Evolutionary conservation across 305 asterid genomes (phyloP).

Genomic region (Fraxinus dipetala): DNA sequence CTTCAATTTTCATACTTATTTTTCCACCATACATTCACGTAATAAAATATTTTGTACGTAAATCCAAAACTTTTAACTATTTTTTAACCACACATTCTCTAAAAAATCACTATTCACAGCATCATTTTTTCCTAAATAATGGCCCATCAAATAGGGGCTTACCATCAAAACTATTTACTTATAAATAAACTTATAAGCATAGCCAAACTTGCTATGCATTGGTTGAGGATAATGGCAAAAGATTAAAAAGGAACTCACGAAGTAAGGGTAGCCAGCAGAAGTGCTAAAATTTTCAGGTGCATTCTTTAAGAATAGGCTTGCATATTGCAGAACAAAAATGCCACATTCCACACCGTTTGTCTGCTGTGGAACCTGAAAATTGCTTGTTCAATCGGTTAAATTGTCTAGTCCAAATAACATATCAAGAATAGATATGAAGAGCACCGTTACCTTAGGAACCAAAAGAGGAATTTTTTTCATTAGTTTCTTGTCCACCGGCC

Average conservation of each 20-base stretch:
- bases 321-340: slow-evolving; percentile 33
- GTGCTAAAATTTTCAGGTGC: slow-evolving; percentile 42
- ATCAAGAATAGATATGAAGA: not conserved
- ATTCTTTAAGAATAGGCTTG: slow-evolving; percentile 31
- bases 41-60: too few species aligned
- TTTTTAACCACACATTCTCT: too few species aligned
- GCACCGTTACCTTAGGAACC: slow-evolving; percentile 40
- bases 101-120: too few species aligned
- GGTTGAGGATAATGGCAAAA: not conserved
- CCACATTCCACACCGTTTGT: slow-evolving; percentile 47
- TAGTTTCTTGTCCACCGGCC: slow-evolving; percentile 23
- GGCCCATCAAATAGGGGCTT: too few species aligned
- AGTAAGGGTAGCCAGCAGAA: slow-evolving; percentile 48
- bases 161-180: not conserved
- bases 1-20: too few species aligned
- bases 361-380: slow-evolving; percentile 57
- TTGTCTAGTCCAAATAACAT: not conserved
- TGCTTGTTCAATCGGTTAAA: slow-evolving; percentile 9
- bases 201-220: not conserved
- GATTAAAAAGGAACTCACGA: slow-evolving; percentile 31
- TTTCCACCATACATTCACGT: too few species aligned
- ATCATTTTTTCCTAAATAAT: too few species aligned
- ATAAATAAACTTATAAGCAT: not conserved
- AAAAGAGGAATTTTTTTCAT: slow-evolving; percentile 35
- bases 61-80: too few species aligned